Evolutionary conservation across 2,329 filamentous ascomycete species (phyloP), one percentile per base, ranked within the genome.

Genomic region (Daldinia eschscholtzii): DNA sequence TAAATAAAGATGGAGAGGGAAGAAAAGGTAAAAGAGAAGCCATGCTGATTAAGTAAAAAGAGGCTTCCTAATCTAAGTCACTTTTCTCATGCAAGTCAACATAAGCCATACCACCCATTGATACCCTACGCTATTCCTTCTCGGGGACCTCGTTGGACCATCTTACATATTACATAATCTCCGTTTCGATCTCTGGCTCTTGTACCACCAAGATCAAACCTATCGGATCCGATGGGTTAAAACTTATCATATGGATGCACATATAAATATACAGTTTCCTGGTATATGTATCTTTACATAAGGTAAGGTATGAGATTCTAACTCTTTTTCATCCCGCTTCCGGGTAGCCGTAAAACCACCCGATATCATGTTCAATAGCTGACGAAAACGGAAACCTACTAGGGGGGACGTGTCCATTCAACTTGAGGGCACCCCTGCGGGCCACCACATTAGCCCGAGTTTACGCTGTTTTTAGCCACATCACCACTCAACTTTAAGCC

Each of bases 131-230:
- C 65, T 33, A 46, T 41, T 15, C 26, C 46, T 59, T 55, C 23
- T 30, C 7, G n/a, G 23, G 28, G 12, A 23, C 52, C 35, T 61
- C 37, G 61, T 67, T 62, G 67, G 64, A 39, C 20, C 42, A 70
- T 65, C 68, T 65, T 70, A 70, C 64, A 62, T 23, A 23, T 70
- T 65, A 67, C 57, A 46, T 48, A 35, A 35, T 35, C 7, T 35
- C 33, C 26, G 39, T 59, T 57, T 7, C 48, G 64, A 60, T 67
- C 61, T 70, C 18, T 61, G 15, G 52, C 20, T 57, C 53, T 57
- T 61, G 37, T 26, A 42, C 48, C 57, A 68, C 48, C 26, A 30
- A 42, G 35, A 41, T 57, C 35, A 64, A 57, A 15, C 63, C 63
- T 69, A 70, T 67, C 64, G 60, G 67, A 67, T 67, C 61, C 18